Percentiles rank a stretch among this genome's conserved stretches.
Evolutionary conservation across 2,329 filamentous ascomycete species (phyloP).

Genomic region (Scedosporium apiospermum): DNA sequence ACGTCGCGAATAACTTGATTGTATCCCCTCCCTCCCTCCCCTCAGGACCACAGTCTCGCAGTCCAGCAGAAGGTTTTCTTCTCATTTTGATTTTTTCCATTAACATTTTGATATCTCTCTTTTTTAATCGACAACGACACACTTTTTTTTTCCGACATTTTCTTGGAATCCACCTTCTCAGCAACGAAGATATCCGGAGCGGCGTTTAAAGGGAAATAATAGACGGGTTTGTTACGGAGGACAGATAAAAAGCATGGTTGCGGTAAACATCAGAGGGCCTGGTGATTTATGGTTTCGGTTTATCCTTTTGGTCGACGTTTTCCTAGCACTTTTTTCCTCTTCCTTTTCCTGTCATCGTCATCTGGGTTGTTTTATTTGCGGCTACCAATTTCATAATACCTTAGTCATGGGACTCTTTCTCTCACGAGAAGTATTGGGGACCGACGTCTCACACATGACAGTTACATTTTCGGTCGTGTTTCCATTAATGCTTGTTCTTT

Average conservation of each 20-base stretch:
- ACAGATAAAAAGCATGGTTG: neutral
- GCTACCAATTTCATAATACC: neutral
- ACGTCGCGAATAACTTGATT: neutral
- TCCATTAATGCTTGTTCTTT: no score
- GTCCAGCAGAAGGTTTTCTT: neutral
- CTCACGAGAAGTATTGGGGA: neutral
- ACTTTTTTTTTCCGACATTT: neutral
- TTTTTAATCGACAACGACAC: neutral
- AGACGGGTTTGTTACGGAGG: neutral
- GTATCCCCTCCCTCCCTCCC: neutral
- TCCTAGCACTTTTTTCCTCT: neutral
- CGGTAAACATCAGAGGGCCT: neutral
- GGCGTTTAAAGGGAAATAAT: neutral
- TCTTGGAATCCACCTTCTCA: neutral
- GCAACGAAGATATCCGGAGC: neutral
- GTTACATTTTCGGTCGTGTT: no score
- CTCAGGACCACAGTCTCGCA: neutral
- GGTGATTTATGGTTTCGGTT: neutral
- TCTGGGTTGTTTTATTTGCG: neutral
- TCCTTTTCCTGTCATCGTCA: neutral
- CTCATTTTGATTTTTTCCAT: neutral
- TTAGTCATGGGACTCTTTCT: neutral
- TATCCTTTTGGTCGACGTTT: neutral
- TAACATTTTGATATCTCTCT: neutral
- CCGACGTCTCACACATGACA: neutral